A percentile compares a stretch with the other conserved stretches of the same genome.
Evolutionary conservation across 495 filamentous ascomycete species (phyloP).

Genomic region (Trichocladium uniseriatum): DNA sequence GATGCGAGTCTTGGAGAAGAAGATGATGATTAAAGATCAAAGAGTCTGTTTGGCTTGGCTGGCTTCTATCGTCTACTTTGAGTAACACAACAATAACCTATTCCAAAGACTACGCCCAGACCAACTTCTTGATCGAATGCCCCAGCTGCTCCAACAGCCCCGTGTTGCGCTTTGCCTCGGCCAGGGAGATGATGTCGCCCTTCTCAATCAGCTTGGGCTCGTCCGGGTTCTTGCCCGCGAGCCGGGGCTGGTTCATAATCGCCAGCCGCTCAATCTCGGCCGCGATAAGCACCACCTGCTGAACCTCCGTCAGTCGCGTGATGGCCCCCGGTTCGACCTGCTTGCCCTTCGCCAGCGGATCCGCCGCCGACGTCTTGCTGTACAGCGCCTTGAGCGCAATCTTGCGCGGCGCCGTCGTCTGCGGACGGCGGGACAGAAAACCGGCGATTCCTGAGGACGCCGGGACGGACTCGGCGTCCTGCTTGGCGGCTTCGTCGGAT

Average conservation of each 20-base stretch:
- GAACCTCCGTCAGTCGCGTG: conserved; percentile 50
- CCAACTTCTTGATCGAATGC: conserved; percentile 80
- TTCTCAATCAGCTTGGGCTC: conserved; percentile 47
- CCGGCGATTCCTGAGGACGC: conserved; percentile 20
- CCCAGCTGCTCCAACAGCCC: conserved; percentile 76
- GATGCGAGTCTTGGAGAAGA: conserved; percentile 1
- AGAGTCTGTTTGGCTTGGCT: neutral
- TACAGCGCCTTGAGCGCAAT: conserved; percentile 55
- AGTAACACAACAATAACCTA: too few species aligned
- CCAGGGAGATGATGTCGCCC: conserved; percentile 68
- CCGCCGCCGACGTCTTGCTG: conserved; percentile 40
- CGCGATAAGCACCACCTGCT: conserved; percentile 63
- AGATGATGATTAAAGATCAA: neutral
- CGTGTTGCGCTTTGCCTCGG: conserved; percentile 80
- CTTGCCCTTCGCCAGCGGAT: conserved; percentile 29
- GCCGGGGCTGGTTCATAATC: conserved; percentile 26
- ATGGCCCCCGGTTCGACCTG: conserved; percentile 23
- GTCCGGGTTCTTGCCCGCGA: conserved; percentile 25
- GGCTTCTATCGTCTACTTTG: neutral
- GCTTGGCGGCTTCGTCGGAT: conserved; percentile 2
- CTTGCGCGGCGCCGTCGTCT: conserved; percentile 21
- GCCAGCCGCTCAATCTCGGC: conserved; percentile 45
- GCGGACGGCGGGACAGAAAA: conserved; percentile 21
- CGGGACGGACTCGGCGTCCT: conserved; percentile 3
- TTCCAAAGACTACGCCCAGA: conserved; percentile 81